Evolutionary conservation across 2,329 filamentous ascomycete genomes (phyloP).

Genomic region (Xylariaceae sp.): DNA sequence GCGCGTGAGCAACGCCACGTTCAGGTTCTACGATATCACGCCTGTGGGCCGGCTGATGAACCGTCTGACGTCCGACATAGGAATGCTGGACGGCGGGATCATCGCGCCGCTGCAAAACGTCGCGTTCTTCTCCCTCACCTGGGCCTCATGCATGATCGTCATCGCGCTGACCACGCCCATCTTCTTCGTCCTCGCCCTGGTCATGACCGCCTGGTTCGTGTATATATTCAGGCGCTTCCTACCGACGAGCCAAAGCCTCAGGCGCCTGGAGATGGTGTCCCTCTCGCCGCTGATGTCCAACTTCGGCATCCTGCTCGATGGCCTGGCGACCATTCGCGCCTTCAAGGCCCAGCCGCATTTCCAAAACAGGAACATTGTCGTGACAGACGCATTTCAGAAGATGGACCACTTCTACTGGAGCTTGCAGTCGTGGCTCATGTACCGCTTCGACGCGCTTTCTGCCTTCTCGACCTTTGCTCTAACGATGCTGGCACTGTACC

Average conservation of each 20-base stretch:
- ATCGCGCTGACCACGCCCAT: constrained; percentile 72
- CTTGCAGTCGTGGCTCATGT: constrained; percentile 76
- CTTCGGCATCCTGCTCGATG: constrained; percentile 80
- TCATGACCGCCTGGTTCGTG: constrained; percentile 61
- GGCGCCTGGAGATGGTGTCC: constrained; percentile 82
- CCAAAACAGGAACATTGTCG: constrained; percentile 68
- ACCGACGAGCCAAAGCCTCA: constrained; percentile 73
- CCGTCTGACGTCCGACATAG: constrained; percentile 81
- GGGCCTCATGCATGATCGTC: constrained; percentile 64
- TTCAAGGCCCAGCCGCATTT: constrained; percentile 74
- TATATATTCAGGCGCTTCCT: constrained; percentile 70
- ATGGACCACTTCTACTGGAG: constrained; percentile 97
- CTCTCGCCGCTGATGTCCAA: constrained; percentile 86
- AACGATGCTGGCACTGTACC: constrained; percentile 66
- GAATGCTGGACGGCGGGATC: constrained; percentile 81
- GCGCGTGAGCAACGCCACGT: constrained; percentile 70
- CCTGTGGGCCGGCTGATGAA: constrained; percentile 90
- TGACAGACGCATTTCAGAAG: constrained; percentile 83
- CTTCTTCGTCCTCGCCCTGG: constrained; percentile 65
- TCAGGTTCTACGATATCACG: constrained; percentile 86
- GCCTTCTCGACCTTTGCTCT: constrained; percentile 66
- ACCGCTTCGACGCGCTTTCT: constrained; percentile 67
- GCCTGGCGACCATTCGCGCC: constrained; percentile 77
- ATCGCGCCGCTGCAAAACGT: constrained; percentile 65
- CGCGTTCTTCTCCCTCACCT: constrained; percentile 62